Conservation (phyloP, 257 asterid species). For the Solanum pimpinellifolium region DNA sequence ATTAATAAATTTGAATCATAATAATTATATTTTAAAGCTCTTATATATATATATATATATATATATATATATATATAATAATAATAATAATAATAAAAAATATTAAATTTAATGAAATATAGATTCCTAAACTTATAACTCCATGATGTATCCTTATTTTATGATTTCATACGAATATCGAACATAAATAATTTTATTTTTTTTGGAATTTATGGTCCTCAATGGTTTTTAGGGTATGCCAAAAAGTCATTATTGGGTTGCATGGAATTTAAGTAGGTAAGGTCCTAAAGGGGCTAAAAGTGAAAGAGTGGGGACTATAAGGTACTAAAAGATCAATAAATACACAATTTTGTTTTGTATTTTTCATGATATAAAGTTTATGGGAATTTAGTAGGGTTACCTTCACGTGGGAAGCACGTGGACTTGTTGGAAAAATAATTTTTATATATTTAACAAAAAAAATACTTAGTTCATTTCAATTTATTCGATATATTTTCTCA, state of each 20-base stretch:
- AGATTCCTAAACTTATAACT: background rate
- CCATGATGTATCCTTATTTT: no score
- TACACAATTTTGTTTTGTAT: background rate
- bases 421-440: background rate
- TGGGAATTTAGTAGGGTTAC: background rate
- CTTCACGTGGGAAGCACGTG: conserved; percentile 24
- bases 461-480: no score
- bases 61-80: no score
- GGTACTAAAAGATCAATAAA: background rate
- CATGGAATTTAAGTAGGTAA: background rate
- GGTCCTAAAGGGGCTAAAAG: background rate
- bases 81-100: no score
- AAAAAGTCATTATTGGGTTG: background rate
- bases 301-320: background rate
- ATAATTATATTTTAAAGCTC: no score
- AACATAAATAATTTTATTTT: background rate
- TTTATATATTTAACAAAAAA: background rate
- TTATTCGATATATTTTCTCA: no score
- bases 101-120: no score
- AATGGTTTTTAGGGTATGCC: background rate
- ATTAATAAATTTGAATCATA: no score
- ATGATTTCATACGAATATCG: background rate
- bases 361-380: background rate
- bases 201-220: background rate
- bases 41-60: no score